Evolutionary conservation across 768 basidiomycete genomes (phyloP).

Genomic region (Coprinopsis strossmayeri): DNA sequence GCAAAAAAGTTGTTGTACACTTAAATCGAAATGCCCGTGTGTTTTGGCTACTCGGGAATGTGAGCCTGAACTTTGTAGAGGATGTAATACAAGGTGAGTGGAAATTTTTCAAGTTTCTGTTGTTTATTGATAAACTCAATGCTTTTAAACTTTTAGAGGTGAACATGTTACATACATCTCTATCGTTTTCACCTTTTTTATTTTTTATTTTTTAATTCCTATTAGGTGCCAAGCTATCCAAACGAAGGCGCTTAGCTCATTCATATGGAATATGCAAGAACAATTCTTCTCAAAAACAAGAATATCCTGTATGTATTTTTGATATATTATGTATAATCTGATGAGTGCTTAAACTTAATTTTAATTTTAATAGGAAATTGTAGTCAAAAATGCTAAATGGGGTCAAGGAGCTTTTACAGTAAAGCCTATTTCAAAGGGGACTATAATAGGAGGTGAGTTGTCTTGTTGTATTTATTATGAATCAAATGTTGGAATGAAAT

Average conservation of each 20-base stretch:
- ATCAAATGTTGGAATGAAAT: neutral
- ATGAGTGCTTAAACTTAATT: neutral
- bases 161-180: too few species aligned
- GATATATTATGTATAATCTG: slow-evolving; percentile 35
- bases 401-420: slow-evolving; percentile 50
- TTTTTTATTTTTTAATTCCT: too few species aligned
- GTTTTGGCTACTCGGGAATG: slow-evolving; percentile 48
- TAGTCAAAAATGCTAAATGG: slow-evolving; percentile 33
- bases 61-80: slow-evolving; percentile 56
- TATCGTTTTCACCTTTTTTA: too few species aligned
- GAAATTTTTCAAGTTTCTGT: too few species aligned
- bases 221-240: too few species aligned
- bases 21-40: slow-evolving; percentile 50
- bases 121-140: slow-evolving; percentile 18
- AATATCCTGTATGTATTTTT: neutral
- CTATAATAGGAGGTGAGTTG: slow-evolving; percentile 31
- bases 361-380: slow-evolving; percentile 21
- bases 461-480: neutral
- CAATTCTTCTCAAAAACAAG: slow-evolving; percentile 40
- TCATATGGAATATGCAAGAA: slow-evolving; percentile 38
- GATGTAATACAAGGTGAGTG: slow-evolving; percentile 47
- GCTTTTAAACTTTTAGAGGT: slow-evolving; percentile 10
- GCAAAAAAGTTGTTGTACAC: slow-evolving; percentile 12
- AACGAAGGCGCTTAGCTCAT: too few species aligned
- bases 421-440: slow-evolving; percentile 33